Evolutionary conservation across 2,329 filamentous ascomycete species (phyloP).

Genomic region (Clonostachys solani): DNA sequence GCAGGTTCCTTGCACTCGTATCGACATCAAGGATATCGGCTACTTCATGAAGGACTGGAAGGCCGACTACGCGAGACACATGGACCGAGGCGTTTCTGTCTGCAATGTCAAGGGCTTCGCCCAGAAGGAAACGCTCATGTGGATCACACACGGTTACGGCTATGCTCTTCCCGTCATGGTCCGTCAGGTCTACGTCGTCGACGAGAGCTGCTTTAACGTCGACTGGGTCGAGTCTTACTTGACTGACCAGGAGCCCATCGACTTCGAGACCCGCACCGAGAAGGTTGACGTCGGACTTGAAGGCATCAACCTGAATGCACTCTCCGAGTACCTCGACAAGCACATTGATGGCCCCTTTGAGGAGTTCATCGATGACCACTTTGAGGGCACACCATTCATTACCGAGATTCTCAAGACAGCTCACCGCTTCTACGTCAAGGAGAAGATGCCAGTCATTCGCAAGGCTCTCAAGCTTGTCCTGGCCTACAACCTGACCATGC

Average conservation of each 20-base stretch:
- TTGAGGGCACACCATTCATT: constrained; percentile 90
- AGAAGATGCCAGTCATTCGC: constrained; percentile 83
- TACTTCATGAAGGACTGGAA: constrained; percentile 99
- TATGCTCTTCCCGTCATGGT: constrained; percentile 91
- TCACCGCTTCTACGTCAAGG: constrained; percentile 87
- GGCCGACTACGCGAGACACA: constrained; percentile 90
- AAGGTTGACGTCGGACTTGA: constrained; percentile 86
- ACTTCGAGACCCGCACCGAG: constrained; percentile 84
- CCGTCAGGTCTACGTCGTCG: constrained; percentile 86
- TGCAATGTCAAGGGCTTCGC: constrained; percentile 89
- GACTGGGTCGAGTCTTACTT: constrained; percentile 88
- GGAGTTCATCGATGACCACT: constrained; percentile 92
- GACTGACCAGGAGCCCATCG: constrained; percentile 62
- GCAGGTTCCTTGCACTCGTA: constrained; percentile 96
- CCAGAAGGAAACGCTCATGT: constrained; percentile 67
- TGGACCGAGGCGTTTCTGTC: constrained; percentile 81
- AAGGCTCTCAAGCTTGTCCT: constrained; percentile 94
- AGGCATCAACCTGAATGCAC: constrained; percentile 73
- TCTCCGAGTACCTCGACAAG: constrained; percentile 91
- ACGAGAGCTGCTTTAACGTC: constrained; percentile 87
- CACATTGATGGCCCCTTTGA: constrained; percentile 92
- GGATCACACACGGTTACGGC: constrained; percentile 95
- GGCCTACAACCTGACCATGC: constrained; percentile 91
- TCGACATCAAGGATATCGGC: constrained; percentile 97
- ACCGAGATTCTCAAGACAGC: constrained; percentile 96